phyloP scores from a whole-genome alignment of 805 yeast genomes.

The Pichia cabralensis region DNA sequence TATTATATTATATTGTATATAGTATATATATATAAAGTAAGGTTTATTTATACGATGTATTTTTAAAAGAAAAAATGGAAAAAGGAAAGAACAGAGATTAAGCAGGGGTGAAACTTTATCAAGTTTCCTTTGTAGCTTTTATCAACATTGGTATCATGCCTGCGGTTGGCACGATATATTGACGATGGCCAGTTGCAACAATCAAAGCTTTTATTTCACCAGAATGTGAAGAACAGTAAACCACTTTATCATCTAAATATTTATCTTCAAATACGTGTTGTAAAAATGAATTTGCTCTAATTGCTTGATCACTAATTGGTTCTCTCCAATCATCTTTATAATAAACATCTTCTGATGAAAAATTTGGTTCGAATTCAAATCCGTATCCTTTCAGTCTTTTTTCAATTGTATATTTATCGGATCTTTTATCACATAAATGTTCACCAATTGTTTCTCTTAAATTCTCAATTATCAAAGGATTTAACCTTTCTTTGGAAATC shows the following conservation, averaged over 20 bases:
- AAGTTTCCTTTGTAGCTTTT: constrained; percentile 27
- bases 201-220: constrained; percentile 47
- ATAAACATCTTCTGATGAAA: constrained; percentile 39
- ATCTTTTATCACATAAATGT: constrained; percentile 52
- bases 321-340: constrained; percentile 40
- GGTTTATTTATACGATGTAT: too few relatives aligned
- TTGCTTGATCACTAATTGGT: constrained; percentile 36
- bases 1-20: too few relatives aligned
- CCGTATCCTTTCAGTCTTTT: constrained; percentile 32
- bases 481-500: constrained; percentile 11
- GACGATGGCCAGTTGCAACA: constrained; percentile 43
- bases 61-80: too few relatives aligned
- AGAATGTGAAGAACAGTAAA: constrained; percentile 50
- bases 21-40: too few relatives aligned
- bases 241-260: constrained; percentile 23
- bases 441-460: constrained; percentile 53
- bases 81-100: too few relatives aligned
- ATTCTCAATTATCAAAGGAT: constrained; percentile 32
- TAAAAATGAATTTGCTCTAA: constrained; percentile 38
- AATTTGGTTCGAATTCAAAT: constrained; percentile 34
- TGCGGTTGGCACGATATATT: constrained; percentile 52
- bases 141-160: constrained; percentile 55
- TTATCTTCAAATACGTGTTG: constrained; percentile 29
- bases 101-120: too few relatives aligned
- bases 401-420: constrained; percentile 28